A percentile compares a stretch with the other conserved stretches of the same genome.
These are phyloP conservation scores for Rhynchosporium secalis DNA, from an alignment of 2,329 filamentous ascomycete genomes.

Conservation along the genomic window DNA sequence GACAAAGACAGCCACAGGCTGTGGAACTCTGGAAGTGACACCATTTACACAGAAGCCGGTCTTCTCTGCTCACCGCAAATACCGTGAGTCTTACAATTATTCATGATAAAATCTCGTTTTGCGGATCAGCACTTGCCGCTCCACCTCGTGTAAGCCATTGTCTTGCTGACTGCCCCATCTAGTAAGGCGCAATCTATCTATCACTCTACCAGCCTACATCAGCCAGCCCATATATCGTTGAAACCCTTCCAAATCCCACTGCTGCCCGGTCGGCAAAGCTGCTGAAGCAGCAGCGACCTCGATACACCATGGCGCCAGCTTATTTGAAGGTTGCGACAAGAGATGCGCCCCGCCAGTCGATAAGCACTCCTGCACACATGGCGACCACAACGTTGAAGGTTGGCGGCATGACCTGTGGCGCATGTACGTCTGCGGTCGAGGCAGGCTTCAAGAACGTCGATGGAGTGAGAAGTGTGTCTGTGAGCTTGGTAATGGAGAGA, in stretches of 20 bases:
- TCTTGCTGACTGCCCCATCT: slow-evolving; percentile 11
- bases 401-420: slow-evolving; percentile 88
- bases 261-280: slow-evolving; percentile 16
- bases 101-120: neutral
- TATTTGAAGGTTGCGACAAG: slow-evolving; percentile 35
- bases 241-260: slow-evolving; percentile 14
- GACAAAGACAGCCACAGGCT: slow-evolving; percentile 11
- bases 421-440: slow-evolving; percentile 95
- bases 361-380: slow-evolving; percentile 55
- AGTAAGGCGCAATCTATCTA: slow-evolving; percentile 12
- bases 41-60: slow-evolving; percentile 33
- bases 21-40: slow-evolving; percentile 5
- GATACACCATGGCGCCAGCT: slow-evolving; percentile 35
- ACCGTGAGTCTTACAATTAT: slow-evolving; percentile 12
- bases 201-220: slow-evolving; percentile 7
- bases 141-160: neutral
- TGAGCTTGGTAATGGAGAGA: slow-evolving; percentile 92
- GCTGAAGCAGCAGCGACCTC: slow-evolving; percentile 19
- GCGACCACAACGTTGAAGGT: slow-evolving; percentile 89
- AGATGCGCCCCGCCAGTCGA: slow-evolving; percentile 23
- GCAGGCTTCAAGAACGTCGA: slow-evolving; percentile 80
- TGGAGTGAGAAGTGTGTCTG: slow-evolving; percentile 82
- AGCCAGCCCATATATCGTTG: slow-evolving; percentile 6
- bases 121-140: neutral
- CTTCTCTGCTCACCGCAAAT: slow-evolving; percentile 33